phyloP scores from a whole-genome alignment of 345 rosid genomes.

The Turritis glabra region DNA sequence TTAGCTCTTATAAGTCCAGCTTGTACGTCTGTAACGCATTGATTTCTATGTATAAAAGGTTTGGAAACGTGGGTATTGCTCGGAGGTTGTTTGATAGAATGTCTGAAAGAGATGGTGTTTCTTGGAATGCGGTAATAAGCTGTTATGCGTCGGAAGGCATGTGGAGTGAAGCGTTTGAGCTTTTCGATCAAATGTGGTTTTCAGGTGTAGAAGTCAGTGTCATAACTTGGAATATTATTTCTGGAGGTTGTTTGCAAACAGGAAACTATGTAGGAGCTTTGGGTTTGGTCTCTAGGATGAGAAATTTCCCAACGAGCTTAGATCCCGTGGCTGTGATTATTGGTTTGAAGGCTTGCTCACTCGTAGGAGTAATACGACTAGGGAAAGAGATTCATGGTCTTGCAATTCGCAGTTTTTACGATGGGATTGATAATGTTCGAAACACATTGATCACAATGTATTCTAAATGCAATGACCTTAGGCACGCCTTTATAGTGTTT shows the following conservation, averaged over 20 bases:
- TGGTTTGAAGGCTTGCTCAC: conserved; percentile 73
- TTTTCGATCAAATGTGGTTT: conserved; percentile 56
- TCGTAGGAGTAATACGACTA: conserved; percentile 47
- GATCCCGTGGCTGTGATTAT: conserved; percentile 60
- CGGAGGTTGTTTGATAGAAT: conserved; percentile 58
- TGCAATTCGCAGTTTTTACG: conserved; percentile 48
- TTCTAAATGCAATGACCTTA: conserved; percentile 59
- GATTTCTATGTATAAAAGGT: conserved; percentile 75
- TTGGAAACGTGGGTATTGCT: conserved; percentile 52
- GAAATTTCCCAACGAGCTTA: conserved; percentile 40
- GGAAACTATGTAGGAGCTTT: conserved; percentile 57
- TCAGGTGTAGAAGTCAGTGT: conserved; percentile 49
- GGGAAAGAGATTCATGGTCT: conserved; percentile 72
- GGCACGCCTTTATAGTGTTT: conserved; percentile 50
- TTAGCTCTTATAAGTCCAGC: conserved; percentile 43
- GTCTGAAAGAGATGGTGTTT: conserved; percentile 63
- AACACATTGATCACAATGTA: conserved; percentile 80
- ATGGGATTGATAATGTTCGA: conserved; percentile 48
- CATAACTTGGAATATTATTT: conserved; percentile 69
- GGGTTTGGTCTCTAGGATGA: conserved; percentile 55
- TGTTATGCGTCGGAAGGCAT: conserved; percentile 61
- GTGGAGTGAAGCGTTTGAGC: conserved; percentile 69
- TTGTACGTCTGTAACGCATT: conserved; percentile 73
- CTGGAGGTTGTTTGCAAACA: conserved; percentile 55
- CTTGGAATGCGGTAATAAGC: conserved; percentile 76